phyloP scores from a whole-genome alignment of 306 rosid genomes.

The Albizia julibrissin region DNA sequence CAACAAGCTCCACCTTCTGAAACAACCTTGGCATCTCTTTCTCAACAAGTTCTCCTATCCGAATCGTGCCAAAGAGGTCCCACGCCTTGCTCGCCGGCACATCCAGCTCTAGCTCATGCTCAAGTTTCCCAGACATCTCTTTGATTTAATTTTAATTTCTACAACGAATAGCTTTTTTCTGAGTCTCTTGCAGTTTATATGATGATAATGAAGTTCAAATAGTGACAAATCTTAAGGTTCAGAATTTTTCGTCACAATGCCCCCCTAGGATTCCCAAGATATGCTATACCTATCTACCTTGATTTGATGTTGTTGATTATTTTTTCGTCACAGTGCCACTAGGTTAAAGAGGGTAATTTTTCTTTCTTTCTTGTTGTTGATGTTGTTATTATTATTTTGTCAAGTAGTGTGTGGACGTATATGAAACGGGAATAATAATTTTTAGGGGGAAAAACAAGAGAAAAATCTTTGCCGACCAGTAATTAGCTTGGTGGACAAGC shows the following conservation, averaged over 20 bases:
- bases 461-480: neutral
- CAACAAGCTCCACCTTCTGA: slow-evolving; percentile 39
- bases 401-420: neutral
- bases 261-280: neutral
- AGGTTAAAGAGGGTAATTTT: too few relatives aligned
- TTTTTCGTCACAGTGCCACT: too few relatives aligned
- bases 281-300: neutral
- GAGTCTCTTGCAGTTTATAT: neutral
- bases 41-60: slow-evolving; percentile 21
- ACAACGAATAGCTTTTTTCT: neutral
- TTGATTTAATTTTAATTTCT: neutral
- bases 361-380: neutral
- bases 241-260: neutral
- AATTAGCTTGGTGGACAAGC: neutral
- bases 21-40: slow-evolving; percentile 28
- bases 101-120: neutral
- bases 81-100: slow-evolving; percentile 44
- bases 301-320: too few relatives aligned
- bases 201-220: too few relatives aligned
- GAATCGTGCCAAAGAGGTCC: slow-evolving; percentile 35
- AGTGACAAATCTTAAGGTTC: neutral
- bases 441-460: neutral
- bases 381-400: neutral
- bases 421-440: neutral
- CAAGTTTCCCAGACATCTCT: slow-evolving; percentile 33